phyloP scores from a whole-genome alignment of 495 filamentous ascomycete genomes.

The Chaetomium cochliodes region DNA sequence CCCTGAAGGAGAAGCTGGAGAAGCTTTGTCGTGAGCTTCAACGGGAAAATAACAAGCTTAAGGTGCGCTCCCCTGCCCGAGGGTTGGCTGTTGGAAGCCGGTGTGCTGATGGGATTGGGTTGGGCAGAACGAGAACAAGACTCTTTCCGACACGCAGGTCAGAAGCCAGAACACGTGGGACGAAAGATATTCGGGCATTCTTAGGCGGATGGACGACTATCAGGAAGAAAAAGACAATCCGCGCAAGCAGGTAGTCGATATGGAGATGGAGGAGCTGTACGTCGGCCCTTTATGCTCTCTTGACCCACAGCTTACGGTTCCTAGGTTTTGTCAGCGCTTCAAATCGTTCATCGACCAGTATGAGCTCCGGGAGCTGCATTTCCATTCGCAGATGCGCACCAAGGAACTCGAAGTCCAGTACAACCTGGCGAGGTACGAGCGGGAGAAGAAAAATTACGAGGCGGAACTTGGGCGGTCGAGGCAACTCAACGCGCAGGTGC shows the following conservation, averaged over 20 bases:
- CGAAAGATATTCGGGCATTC: constrained; percentile 70
- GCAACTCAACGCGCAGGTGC: constrained; percentile 83
- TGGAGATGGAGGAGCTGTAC: constrained; percentile 86
- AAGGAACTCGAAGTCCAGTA: constrained; percentile 97
- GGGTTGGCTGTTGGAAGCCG: background rate
- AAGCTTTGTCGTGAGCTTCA: constrained; percentile 90
- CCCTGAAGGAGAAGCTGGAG: constrained; percentile 90
- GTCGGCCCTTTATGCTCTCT: constrained; percentile 28
- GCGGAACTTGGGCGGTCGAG: constrained; percentile 73
- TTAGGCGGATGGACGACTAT: constrained; percentile 77
- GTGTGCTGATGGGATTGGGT: constrained; percentile 36
- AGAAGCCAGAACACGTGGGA: constrained; percentile 80
- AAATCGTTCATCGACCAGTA: constrained; percentile 94
- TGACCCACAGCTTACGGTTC: constrained; percentile 27
- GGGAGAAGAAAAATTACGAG: constrained; percentile 83
- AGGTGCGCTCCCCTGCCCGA: constrained; percentile 55
- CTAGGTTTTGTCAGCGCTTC: constrained; percentile 82
- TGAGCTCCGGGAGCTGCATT: constrained; percentile 88
- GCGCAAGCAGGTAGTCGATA: constrained; percentile 67
- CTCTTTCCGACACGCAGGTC: constrained; percentile 77
- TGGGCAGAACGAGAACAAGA: constrained; percentile 83
- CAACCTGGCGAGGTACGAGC: constrained; percentile 80
- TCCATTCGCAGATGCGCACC: constrained; percentile 80
- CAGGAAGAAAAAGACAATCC: constrained; percentile 75
- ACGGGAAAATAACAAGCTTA: constrained; percentile 94